These are phyloP conservation scores for Favolaschia claudopus DNA, from an alignment of 768 basidiomycete species.

Conservation along the genomic window DNA sequence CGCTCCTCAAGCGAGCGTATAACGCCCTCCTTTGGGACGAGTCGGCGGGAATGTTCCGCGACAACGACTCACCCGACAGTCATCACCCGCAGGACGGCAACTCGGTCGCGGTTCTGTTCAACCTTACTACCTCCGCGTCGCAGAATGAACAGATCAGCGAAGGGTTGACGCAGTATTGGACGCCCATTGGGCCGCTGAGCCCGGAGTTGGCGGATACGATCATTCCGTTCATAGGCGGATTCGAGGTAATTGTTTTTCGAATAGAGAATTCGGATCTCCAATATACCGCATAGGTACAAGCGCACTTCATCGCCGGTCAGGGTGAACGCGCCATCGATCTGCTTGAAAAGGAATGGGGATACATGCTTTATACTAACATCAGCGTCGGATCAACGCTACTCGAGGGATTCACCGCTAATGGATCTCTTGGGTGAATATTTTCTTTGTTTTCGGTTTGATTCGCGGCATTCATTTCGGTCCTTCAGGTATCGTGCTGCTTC, in stretches of 20 bases:
- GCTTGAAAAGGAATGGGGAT: conserved; percentile 63
- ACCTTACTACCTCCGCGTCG: conserved; percentile 49
- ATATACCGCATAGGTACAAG: conserved; percentile 51
- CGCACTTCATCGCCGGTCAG: conserved; percentile 63
- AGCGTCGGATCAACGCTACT: conserved; percentile 65
- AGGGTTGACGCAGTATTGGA: conserved; percentile 61
- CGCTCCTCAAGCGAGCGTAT: conserved; percentile 54
- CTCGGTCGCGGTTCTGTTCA: conserved; percentile 61
- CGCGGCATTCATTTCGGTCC: no score
- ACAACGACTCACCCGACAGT: conserved; percentile 60
- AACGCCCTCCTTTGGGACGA: conserved; percentile 63
- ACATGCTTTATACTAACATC: conserved; percentile 62
- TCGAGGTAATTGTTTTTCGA: no score
- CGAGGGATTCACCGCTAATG: conserved; percentile 66
- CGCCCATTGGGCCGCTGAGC: conserved; percentile 56
- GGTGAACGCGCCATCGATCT: conserved; percentile 61
- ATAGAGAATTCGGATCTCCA: no score
- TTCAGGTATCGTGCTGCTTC: conserved; percentile 57
- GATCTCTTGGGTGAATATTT: conserved; percentile 54
- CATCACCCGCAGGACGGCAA: conserved; percentile 66
- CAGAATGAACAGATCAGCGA: conserved; percentile 53
- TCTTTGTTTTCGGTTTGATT: neutral
- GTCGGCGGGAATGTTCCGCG: conserved; percentile 56
- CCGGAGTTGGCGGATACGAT: conserved; percentile 68
- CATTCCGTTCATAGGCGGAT: conserved; percentile 64